Evolutionary conservation across 2,329 filamentous ascomycete genomes (phyloP), one percentile per base, ranked within the genome.

Genomic region (Aspergillus luchuensis): DNA sequence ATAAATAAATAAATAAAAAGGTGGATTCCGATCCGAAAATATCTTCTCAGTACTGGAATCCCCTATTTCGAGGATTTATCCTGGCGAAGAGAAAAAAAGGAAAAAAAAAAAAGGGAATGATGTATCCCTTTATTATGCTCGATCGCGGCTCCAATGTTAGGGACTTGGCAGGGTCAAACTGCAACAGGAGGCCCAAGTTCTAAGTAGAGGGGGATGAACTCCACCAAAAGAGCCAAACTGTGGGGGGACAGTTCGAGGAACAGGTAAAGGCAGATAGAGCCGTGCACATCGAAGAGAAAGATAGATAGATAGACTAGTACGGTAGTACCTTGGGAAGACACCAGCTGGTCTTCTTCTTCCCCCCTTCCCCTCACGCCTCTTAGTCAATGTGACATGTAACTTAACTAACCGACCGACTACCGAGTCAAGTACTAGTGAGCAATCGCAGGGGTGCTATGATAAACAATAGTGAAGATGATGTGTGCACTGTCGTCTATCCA

Each of bases 101-200:
- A 7, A 8, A 28, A 28, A 8, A 28, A 28, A 28, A 28, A 51
- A 21, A 11, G 36, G 28, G 25, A 49, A 50, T 43, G 47, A 23
- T 21, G 33, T 36, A 36, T 36, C 33, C 33, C 33, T 36, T 36
- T 36, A 57, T 21, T 10, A 28, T 30, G 47, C 15, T 28, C 33
- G 41, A 48, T 51, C 36, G 56, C 49, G 56, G 56, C 56, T 57
- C 53, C 23, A 47, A 30, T 10, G 11, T 10, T 33, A 45, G 39
- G 53, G 38, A 56, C 53, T 36, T 48, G 36, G 54, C 41, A 36
- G 23, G 41, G 54, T 50, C 47, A 50, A 50, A 50, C n/a, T 50
- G 33, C 19, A 48, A 39, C 17, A 28, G 30, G 43, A 49, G 43
- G 41, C 28, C 28, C 43, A 36, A 57, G 54, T 39, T 15, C 21